Conservation (phyloP, 345 rosid genomes). For the Kernera saxatilis region DNA sequence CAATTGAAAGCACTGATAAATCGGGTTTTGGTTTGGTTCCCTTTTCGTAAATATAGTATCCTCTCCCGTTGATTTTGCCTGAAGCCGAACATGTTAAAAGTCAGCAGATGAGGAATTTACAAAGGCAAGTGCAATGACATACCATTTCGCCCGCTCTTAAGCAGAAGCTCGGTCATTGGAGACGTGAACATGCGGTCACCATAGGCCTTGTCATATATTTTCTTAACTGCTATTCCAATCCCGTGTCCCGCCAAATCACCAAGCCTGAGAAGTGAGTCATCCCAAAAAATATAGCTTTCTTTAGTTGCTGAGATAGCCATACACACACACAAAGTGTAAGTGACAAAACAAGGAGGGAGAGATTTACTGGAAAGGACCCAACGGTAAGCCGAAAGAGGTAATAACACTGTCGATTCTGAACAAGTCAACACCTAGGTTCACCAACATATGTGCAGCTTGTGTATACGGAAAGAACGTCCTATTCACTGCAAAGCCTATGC, state of each 20-base stretch:
- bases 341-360: constrained; percentile 22
- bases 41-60: constrained; percentile 75
- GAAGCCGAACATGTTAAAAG: constrained; percentile 1
- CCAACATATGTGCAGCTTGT: constrained; percentile 68
- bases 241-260: constrained; percentile 90
- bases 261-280: constrained; percentile 49
- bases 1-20: constrained; percentile 56
- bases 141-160: constrained; percentile 85
- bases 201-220: constrained; percentile 56
- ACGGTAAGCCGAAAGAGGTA: constrained; percentile 78
- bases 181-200: constrained; percentile 55
- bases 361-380: constrained; percentile 91
- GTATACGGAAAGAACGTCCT: constrained; percentile 82
- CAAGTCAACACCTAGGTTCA: constrained; percentile 75
- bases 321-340: neutral
- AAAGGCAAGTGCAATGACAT: constrained; percentile 5
- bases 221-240: constrained; percentile 57
- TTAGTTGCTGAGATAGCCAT: constrained; percentile 8
- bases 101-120: neutral
- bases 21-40: constrained; percentile 88
- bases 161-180: constrained; percentile 64
- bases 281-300: neutral
- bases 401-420: constrained; percentile 84
- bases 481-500: constrained; percentile 93
- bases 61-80: constrained; percentile 91